phyloP scores from a whole-genome alignment of 208 protist species.

The Leptomonas pyrrhocoris region DNA sequence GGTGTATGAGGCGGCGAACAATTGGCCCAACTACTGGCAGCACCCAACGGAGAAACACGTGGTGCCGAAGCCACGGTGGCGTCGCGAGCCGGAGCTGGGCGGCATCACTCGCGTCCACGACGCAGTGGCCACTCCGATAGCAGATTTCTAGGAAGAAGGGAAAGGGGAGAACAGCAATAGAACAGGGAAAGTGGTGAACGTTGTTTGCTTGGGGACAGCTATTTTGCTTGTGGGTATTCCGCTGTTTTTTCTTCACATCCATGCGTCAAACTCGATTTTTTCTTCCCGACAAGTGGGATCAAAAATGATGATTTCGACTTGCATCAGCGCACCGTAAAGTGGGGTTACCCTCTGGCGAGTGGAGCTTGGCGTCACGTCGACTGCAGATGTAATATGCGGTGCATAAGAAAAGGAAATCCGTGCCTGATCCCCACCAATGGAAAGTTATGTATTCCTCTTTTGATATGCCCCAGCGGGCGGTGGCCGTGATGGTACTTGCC shows the following conservation, averaged over 20 bases:
- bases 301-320: no score
- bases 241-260: constrained; percentile 12
- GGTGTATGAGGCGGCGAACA: constrained; percentile 63
- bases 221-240: neutral
- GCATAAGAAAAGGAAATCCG: no score
- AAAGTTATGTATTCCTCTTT: no score
- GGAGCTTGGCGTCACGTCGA: no score
- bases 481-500: no score
- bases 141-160: constrained; percentile 60
- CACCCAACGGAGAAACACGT: constrained; percentile 78
- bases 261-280: neutral
- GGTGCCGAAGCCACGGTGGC: constrained; percentile 79
- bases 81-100: constrained; percentile 74
- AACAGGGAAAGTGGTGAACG: no score
- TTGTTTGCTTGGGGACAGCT: neutral
- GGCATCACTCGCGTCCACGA: constrained; percentile 88
- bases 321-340: no score
- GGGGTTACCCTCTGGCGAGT: no score
- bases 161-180: no score
- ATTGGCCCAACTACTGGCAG: constrained; percentile 91
- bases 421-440: no score
- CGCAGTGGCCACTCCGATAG: constrained; percentile 41
- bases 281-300: neutral
- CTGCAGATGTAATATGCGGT: no score
- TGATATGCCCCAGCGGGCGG: no score